Evolutionary conservation across 1,284 basidiomycete species (phyloP).

Genomic region (Heterobasidion annosum): DNA sequence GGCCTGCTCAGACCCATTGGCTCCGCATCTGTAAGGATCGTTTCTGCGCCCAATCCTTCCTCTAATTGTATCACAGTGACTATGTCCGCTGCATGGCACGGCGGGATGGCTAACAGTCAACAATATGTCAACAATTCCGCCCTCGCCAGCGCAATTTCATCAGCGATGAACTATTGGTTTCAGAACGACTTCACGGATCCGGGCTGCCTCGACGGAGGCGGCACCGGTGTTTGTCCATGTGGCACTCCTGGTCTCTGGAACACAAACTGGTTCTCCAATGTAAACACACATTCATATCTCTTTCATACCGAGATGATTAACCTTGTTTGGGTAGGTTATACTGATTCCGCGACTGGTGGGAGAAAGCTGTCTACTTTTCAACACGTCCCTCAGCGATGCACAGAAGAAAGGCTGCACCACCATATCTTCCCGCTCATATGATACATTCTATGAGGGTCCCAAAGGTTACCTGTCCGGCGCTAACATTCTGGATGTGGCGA

Average conservation of each 20-base stretch:
- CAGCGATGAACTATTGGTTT: conserved; percentile 59
- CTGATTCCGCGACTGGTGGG: conserved; percentile 46
- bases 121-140: conserved; percentile 30
- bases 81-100: conserved; percentile 50
- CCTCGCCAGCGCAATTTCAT: conserved; percentile 30
- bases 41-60: not conserved
- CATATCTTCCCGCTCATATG: conserved; percentile 45
- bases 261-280: conserved; percentile 63
- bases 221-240: conserved; percentile 40
- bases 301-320: conserved; percentile 15
- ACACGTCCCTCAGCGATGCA: conserved; percentile 28
- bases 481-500: conserved; percentile 50
- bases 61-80: conserved; percentile 16
- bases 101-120: conserved; percentile 28
- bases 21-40: conserved; percentile 36
- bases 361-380: conserved; percentile 49
- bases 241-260: conserved; percentile 52
- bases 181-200: conserved; percentile 42
- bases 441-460: conserved; percentile 33
- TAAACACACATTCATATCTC: conserved; percentile 11
- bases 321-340: conserved; percentile 44
- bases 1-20: conserved; percentile 62
- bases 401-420: conserved; percentile 38
- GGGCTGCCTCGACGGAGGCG: conserved; percentile 45
- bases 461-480: conserved; percentile 48